Percentiles rank a stretch among this genome's conserved stretches.
phyloP scores from a whole-genome alignment of 768 basidiomycete genomes.

The Panellus pusillus region DNA sequence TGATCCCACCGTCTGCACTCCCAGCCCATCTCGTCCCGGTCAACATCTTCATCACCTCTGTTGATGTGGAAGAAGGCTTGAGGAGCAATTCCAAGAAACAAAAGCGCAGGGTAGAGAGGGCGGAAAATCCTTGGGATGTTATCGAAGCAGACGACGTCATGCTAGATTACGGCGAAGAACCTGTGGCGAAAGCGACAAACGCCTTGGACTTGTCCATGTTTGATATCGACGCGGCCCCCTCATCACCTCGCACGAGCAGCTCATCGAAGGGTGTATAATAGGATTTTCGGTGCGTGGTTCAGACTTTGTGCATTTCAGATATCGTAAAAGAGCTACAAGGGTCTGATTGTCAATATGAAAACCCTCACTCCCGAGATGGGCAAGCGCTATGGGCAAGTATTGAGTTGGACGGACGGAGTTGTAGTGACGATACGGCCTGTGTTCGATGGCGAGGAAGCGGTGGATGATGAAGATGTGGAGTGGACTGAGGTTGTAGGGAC shows the following conservation, averaged over 20 bases:
- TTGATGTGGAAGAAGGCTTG: conserved; percentile 21
- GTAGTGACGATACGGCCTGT: conserved; percentile 2
- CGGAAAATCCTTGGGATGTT: not conserved
- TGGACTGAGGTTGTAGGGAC: conserved; percentile 10
- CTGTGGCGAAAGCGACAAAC: not conserved
- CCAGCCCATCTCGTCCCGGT: conserved; percentile 7
- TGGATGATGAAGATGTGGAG: conserved; percentile 9
- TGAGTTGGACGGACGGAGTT: conserved; percentile 10
- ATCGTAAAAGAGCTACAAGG: conserved; percentile 4
- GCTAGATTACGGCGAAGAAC: conserved; percentile 10
- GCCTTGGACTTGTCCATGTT: not conserved
- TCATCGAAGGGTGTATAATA: conserved; percentile 8
- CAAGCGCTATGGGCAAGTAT: conserved; percentile 12
- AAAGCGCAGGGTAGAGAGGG: conserved; percentile 2
- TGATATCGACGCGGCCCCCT: conserved; percentile 11
- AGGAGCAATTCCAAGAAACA: conserved; percentile 10
- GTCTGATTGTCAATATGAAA: conserved; percentile 9
- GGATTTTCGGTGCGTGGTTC: conserved; percentile 10
- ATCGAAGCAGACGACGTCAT: not conserved
- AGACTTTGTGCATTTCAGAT: not conserved
- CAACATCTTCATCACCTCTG: conserved; percentile 19
- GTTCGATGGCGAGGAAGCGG: not conserved
- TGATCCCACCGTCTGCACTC: conserved; percentile 17
- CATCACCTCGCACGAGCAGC: conserved; percentile 13
- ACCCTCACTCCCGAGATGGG: conserved; percentile 11